These are phyloP conservation scores for Microbotryum violaceum DNA, from an alignment of 1,284 basidiomycete genomes.

Conservation along the genomic window DNA sequence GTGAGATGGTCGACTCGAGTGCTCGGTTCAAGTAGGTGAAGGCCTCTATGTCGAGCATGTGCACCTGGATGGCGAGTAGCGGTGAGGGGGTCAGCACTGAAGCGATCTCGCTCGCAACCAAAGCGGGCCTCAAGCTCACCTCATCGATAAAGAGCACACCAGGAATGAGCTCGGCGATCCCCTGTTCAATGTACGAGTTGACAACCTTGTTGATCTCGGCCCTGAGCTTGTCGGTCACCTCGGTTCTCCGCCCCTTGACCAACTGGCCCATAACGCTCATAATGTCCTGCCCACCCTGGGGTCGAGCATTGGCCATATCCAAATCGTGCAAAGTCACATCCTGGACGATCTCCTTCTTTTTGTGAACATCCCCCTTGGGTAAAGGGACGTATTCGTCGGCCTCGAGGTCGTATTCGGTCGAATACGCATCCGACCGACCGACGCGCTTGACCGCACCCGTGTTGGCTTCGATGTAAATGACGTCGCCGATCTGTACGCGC, in stretches of 20 bases:
- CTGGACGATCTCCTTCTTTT: conserved; percentile 93
- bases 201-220: conserved; percentile 98
- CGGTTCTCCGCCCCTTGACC: conserved; percentile 86
- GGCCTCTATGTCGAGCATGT: conserved; percentile 99
- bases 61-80: conserved; percentile 57
- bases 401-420: conserved; percentile 96
- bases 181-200: conserved; percentile 93
- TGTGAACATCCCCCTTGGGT: conserved; percentile 97
- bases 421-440: conserved; percentile 93
- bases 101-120: background rate
- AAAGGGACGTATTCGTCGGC: conserved; percentile 96
- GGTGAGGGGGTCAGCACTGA: background rate
- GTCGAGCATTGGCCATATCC: conserved; percentile 92
- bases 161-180: conserved; percentile 93
- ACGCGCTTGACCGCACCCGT: conserved; percentile 97
- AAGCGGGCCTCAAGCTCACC: conserved; percentile 47
- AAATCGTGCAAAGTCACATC: conserved; percentile 94
- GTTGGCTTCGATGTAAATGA: conserved; percentile 90
- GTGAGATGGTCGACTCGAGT: conserved; percentile 90
- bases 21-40: conserved; percentile 97
- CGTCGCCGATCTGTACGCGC: conserved; percentile 91
- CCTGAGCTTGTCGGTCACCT: conserved; percentile 93
- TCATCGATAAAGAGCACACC: conserved; percentile 99
- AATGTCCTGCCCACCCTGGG: conserved; percentile 85
- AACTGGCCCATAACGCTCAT: conserved; percentile 99